phyloP scores from a whole-genome alignment of 805 yeast genomes.

The Saturnispora ahearnii region DNA sequence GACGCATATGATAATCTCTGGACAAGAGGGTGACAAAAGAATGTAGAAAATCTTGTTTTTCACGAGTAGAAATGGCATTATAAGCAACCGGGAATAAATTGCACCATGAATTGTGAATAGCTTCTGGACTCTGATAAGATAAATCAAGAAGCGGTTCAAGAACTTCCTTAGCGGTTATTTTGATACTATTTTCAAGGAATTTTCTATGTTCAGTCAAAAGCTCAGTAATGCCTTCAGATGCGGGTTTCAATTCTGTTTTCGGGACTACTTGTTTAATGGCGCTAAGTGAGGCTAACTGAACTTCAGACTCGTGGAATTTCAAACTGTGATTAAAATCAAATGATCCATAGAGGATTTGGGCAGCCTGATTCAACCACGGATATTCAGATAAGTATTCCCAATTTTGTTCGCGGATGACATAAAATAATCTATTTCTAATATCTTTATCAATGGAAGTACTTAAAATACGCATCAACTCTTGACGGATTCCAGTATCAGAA shows the following conservation, averaged over 20 bases:
- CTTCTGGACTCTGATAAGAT: conserved; percentile 70
- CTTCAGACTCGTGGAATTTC: conserved; percentile 38
- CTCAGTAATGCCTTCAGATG: conserved; percentile 10
- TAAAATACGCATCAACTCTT: conserved; percentile 69
- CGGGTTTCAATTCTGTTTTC: conserved; percentile 8
- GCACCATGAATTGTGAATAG: conserved; percentile 79
- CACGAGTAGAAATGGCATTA: conserved; percentile 64
- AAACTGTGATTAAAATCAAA: conserved; percentile 46
- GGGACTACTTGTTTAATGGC: conserved; percentile 32
- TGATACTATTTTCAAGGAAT: conserved; percentile 20
- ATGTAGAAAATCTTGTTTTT: conserved; percentile 76
- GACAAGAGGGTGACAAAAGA: conserved; percentile 70
- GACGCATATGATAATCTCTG: conserved; percentile 89
- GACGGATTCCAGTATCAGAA: conserved; percentile 64
- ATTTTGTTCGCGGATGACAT: conserved; percentile 88
- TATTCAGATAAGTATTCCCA: conserved; percentile 95
- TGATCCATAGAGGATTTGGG: conserved; percentile 76
- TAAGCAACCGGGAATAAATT: conserved; percentile 76
- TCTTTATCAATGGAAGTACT: conserved; percentile 71
- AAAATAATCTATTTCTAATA: conserved; percentile 68
- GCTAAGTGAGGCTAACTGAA: conserved; percentile 45
- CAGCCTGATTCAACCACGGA: conserved; percentile 91
- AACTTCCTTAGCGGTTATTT: conserved; percentile 49
- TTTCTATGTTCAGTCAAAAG: conserved; percentile 19
- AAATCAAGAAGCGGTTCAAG: conserved; percentile 68